Base-by-base conservation (phyloP, 2,329 filamentous ascomycete species). In the Sporothrix variecibatus region DNA sequence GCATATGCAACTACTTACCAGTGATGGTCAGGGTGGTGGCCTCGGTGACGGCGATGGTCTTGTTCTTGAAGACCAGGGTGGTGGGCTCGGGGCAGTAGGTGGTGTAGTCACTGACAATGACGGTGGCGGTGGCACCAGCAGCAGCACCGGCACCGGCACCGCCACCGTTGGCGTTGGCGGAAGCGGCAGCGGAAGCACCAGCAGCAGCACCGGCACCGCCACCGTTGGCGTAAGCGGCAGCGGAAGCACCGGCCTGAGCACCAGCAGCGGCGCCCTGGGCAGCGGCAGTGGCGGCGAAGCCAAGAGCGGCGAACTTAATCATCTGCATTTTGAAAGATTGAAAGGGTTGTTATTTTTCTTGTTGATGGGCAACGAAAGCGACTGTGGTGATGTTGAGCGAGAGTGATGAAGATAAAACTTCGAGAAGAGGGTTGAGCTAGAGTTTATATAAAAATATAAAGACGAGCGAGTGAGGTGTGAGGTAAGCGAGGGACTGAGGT, bases 71-170 rank as follows among this genome's bases (percentile, higher is more conserved):
- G 80, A 86, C 87, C 83, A 91, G 86, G 79, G 87, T 88, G 78
- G 92, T 93, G 77, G 92, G 82, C 78, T 80, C 85, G n/a, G 92
- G 91, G 89, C 92, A 94, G 89, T 87, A 93, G 80, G 92, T 94
- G 84, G 87, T 90, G 85, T 88, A 89, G 74, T 84, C 82, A 74
- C 89, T 90, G 76, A 93, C 87, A 77, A 89, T 84, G 34, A 72
- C 11, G 46, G 76, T 77, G 65, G 75, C 72, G 28, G 76, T 76
- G 58, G 51, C 31, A 60, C 15, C 64, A 20, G 58, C 23, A 43
- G 12, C 23, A 28, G 64, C 65, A 38, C 6, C 46, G 34, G 7
- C 53, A 34, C 38, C 60, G 20, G 31, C 58, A 34, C 7, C n/a
- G n/a, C n/a, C n/a, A n/a, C n/a, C n/a, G n/a, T n/a, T n/a, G n/a